These are phyloP conservation scores for Hemerocallis citrina DNA, from an alignment of 106 monocot genomes.

Conservation along the genomic window DNA sequence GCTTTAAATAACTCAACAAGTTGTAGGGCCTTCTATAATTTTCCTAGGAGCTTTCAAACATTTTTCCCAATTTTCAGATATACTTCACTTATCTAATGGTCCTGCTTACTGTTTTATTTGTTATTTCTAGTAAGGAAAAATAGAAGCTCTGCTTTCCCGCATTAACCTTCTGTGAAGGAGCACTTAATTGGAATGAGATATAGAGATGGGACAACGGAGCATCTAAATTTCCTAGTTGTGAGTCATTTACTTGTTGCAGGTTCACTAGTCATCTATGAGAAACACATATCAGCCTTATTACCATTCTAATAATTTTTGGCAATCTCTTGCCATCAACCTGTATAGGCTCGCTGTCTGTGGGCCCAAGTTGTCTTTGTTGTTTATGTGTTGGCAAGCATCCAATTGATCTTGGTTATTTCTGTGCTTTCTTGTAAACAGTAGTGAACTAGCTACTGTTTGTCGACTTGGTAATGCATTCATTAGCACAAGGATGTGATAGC, in stretches of 20 bases:
- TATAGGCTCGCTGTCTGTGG: not conserved
- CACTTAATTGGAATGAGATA: not conserved
- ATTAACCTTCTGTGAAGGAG: not conserved
- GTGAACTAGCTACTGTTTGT: no score
- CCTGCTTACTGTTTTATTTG: not conserved
- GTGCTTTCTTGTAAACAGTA: not conserved
- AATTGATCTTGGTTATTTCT: not conserved
- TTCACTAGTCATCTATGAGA: not conserved
- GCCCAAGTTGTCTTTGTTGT: not conserved
- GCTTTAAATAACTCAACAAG: no score
- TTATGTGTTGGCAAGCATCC: not conserved
- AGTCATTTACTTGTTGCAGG: constrained; percentile 3
- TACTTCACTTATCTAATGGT: constrained; percentile 1
- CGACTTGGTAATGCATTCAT: not conserved
- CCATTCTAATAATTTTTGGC: not conserved
- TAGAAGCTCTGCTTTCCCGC: not conserved
- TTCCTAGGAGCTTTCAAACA: no score
- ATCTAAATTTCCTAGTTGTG: constrained; percentile 2
- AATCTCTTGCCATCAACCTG: not conserved
- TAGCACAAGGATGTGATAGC: not conserved
- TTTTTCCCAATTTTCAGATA: not conserved
- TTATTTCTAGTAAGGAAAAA: constrained; percentile 3
- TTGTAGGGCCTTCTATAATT: no score
- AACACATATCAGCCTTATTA: not conserved
- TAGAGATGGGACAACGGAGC: not conserved